Conservation (phyloP, 495 filamentous ascomycete genomes). For the Podospora conica region DNA sequence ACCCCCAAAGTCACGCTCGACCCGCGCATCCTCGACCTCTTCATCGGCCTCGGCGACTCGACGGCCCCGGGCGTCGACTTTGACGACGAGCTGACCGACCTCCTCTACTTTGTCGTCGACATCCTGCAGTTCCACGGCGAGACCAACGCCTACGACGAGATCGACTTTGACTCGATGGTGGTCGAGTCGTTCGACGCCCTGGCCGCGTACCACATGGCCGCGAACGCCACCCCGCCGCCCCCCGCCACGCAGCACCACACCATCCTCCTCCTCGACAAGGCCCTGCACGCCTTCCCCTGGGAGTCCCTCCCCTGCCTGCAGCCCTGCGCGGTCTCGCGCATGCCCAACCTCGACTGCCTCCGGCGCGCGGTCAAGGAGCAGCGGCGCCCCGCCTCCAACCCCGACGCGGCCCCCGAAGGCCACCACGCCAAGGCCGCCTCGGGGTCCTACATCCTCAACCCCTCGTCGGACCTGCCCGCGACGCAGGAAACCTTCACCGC, state of each 20-base stretch:
- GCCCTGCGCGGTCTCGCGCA: conserved; percentile 69
- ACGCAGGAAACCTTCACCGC: conserved; percentile 70
- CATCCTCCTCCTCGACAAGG: conserved; percentile 87
- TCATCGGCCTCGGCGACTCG: conserved; percentile 75
- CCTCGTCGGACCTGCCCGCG: conserved; percentile 68
- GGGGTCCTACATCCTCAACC: conserved; percentile 85
- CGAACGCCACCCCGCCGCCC: conserved; percentile 55
- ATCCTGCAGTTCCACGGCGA: conserved; percentile 96
- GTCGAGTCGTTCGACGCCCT: conserved; percentile 79
- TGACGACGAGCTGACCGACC: conserved; percentile 78
- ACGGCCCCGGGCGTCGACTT: conserved; percentile 58
- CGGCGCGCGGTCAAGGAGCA: conserved; percentile 45
- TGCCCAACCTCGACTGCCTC: conserved; percentile 77
- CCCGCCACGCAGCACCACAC: conserved; percentile 64
- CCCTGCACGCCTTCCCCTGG: conserved; percentile 88
- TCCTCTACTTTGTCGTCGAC: conserved; percentile 93
- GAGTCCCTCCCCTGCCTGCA: conserved; percentile 86
- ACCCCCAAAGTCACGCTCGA: conserved; percentile 56
- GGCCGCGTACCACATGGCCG: conserved; percentile 61
- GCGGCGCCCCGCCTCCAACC: conserved; percentile 8
- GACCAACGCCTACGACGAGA: conserved; percentile 93
- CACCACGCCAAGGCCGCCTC: conserved; percentile 51
- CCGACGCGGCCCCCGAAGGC: conserved; percentile 29
- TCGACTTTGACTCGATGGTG: conserved; percentile 88
- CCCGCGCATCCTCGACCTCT: conserved; percentile 73